Conservation (phyloP, 306 rosid species). For the Prinsepia uniflora region DNA sequence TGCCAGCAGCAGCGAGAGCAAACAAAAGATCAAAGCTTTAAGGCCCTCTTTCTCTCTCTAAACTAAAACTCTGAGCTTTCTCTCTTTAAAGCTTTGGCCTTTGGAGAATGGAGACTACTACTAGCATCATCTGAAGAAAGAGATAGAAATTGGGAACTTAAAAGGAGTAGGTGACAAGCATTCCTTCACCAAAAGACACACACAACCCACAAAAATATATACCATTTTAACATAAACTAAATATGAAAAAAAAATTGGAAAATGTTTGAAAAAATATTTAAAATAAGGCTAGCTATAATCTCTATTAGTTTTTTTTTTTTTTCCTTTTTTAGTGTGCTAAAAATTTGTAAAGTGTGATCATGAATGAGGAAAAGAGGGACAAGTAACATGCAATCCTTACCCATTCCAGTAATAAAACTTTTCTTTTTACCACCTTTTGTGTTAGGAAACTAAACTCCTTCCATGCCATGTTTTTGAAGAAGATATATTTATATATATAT, state of each 20-base stretch:
- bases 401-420: conserved; percentile 33
- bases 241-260: conserved; percentile 20
- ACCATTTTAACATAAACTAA: neutral
- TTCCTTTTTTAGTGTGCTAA: conserved; percentile 13
- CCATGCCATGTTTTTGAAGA: neutral
- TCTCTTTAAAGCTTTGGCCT: conserved; percentile 18
- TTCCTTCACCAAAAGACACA: conserved; percentile 81
- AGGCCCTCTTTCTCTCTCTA: conserved; percentile 11
- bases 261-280: conserved; percentile 14
- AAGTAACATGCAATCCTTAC: conserved; percentile 72
- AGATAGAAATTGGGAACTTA: conserved; percentile 43
- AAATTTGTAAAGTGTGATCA: conserved; percentile 41
- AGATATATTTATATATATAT: too few relatives aligned
- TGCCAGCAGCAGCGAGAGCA: conserved; percentile 29
- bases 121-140: conserved; percentile 8
- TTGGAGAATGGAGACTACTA: neutral
- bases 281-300: conserved; percentile 5
- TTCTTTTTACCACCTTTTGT: conserved; percentile 35
- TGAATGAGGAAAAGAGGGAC: conserved; percentile 48
- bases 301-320: neutral
- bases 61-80: neutral
- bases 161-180: conserved; percentile 95
- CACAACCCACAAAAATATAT: conserved; percentile 43
- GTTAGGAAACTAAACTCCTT: conserved; percentile 5
- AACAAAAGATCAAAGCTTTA: conserved; percentile 23